phyloP scores from a whole-genome alignment of 2,329 filamentous ascomycete species.

The Penicillium fuscoglaucum region DNA sequence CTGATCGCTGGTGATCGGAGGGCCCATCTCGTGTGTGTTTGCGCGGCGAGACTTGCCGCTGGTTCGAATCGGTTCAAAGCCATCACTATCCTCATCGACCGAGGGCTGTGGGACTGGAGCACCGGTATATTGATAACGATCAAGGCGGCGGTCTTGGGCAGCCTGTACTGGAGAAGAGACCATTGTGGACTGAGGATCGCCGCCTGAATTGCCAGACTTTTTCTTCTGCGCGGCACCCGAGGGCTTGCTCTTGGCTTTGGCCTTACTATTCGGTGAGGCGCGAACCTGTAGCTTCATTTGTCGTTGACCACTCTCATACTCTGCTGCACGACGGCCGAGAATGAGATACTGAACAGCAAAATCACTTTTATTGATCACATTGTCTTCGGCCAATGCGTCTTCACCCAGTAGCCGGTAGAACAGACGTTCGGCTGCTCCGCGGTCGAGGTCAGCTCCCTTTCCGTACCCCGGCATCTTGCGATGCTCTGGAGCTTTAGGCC shows the following conservation, averaged over 20 bases:
- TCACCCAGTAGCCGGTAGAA: constrained; percentile 74
- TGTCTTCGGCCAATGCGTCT: constrained; percentile 70
- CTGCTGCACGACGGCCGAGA: constrained; percentile 45
- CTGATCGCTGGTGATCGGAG: constrained; percentile 49
- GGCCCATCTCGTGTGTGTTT: constrained; percentile 38
- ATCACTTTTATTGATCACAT: constrained; percentile 61
- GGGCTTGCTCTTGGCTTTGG: constrained; percentile 27
- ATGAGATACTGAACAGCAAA: constrained; percentile 71
- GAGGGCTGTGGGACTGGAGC: constrained; percentile 28
- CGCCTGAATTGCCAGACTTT: constrained; percentile 43
- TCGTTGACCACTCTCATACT: constrained; percentile 48
- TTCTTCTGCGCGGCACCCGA: constrained; percentile 27
- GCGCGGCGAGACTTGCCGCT: constrained; percentile 33
- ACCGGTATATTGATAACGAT: constrained; percentile 27
- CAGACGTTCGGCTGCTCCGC: constrained; percentile 78
- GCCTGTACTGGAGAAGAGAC: constrained; percentile 64
- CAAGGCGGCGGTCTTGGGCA: constrained; percentile 40
- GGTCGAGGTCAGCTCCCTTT: constrained; percentile 66
- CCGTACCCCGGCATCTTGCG: constrained; percentile 62
- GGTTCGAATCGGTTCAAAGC: constrained; percentile 45
- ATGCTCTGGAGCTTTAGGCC: constrained; percentile 54
- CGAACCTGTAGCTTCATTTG: constrained; percentile 57
- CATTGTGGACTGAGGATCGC: constrained; percentile 64
- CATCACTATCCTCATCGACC: constrained; percentile 45
- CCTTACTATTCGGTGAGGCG: constrained; percentile 47